These are phyloP conservation scores for Diversispora epigaea DNA, from an alignment of 192 early-diverging fungal genomes.

Conservation along the genomic window DNA sequence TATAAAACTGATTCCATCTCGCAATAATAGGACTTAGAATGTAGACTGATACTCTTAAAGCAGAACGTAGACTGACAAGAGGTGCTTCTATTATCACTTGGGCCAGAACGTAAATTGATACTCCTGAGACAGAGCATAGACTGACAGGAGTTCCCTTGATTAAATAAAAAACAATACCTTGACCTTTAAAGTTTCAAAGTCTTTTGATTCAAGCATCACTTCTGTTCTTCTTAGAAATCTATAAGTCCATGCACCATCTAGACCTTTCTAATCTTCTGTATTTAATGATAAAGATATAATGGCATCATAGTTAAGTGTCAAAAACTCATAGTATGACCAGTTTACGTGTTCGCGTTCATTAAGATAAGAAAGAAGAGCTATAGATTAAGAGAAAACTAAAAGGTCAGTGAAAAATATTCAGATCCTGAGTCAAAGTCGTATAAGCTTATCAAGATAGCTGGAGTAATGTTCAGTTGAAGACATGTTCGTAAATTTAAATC, in stretches of 20 bases:
- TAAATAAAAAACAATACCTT: no score
- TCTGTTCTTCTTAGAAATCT: slow-evolving; percentile 25
- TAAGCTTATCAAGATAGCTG: slow-evolving; percentile 5
- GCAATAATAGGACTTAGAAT: slow-evolving; percentile 16
- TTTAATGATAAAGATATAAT: slow-evolving; percentile 10
- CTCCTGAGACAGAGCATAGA: background rate
- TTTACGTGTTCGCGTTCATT: background rate
- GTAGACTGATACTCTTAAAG: slow-evolving; percentile 11
- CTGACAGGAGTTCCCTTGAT: slow-evolving; percentile 19
- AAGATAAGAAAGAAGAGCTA: slow-evolving; percentile 7
- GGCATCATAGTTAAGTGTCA: slow-evolving; percentile 3
- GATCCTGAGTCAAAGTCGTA: background rate
- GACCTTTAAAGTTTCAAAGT: slow-evolving; percentile 24
- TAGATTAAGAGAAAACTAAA: background rate
- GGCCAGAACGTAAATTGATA: slow-evolving; percentile 22
- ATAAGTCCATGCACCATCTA: slow-evolving; percentile 9
- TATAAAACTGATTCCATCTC: background rate
- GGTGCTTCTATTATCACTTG: slow-evolving; percentile 13
- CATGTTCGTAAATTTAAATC: background rate
- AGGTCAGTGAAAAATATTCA: slow-evolving; percentile 13
- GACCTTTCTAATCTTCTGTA: slow-evolving; percentile 12
- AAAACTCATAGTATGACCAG: slow-evolving; percentile 29
- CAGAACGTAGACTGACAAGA: slow-evolving; percentile 17
- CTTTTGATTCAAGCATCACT: slow-evolving; percentile 3
- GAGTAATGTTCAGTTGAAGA: slow-evolving; percentile 11